Evolutionary conservation across 192 early-diverging fungal genomes (phyloP), one percentile per base, ranked within the genome.

Genomic region (Coemansia aciculifera): DNA sequence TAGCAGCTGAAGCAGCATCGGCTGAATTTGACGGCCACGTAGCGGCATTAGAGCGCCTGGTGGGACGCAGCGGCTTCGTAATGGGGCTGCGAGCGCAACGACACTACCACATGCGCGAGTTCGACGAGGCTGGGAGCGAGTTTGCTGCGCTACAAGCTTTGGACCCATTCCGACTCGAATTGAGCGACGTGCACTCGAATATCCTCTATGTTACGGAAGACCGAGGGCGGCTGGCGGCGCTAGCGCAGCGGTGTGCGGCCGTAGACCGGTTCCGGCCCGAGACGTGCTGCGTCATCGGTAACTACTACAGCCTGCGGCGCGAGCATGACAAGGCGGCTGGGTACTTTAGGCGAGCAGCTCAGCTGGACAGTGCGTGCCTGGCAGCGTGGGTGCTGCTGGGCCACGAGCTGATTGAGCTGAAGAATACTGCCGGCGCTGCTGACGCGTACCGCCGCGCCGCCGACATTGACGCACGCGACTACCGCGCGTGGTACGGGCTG

Each of bases 361-460:
- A 92, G 76, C 84, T 99, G 56, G 87, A 96, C 69, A 81, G 86
- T 13, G 84, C 84, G 59, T 94, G 93, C 66, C 72, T 88, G 24
- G 77, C 89, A 3, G 93, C 93, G 1, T 96, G 95, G 92, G 96
- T 93, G 1, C 83, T 99, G 63, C 85, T 99, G 85, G 97, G 96
- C 2, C 95, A 98, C 69, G 94, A 96, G 75, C 97, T 94, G 66
- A 80, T 99, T 36, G 95, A 99, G 72, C 66, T 95, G 68, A 95
- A 95, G 63, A 95, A 95, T 67, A 88, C 90, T 0, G 84, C 92
- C 31, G 93, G 92, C 5, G 97, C 95, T 1, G 86, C 96, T 5
- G 93, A 96, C 72, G 90, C 92, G 7, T 98, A 98, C 68, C 84
- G 92, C 32, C 79, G 89, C 59, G 97, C 94, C 0, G 81, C 93